phyloP scores from a whole-genome alignment of 345 rosid species.

The Arabis alpina region DNA sequence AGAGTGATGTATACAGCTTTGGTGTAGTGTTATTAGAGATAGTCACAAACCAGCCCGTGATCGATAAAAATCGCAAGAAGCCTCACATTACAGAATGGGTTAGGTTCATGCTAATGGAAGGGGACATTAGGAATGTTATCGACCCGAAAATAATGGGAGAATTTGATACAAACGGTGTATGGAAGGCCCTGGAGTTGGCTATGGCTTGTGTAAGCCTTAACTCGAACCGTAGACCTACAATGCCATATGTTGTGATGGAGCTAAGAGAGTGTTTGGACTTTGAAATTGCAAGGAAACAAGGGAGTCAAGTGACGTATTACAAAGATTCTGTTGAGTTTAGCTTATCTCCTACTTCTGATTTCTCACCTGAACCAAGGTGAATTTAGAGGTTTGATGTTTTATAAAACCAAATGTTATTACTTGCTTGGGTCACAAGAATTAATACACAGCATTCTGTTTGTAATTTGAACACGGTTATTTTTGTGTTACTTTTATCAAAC shows the following conservation, averaged over 20 bases:
- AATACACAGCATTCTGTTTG: too few relatives aligned
- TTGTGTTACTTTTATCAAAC: too few relatives aligned
- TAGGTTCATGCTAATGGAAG: constrained; percentile 35
- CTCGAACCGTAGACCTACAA: constrained; percentile 45
- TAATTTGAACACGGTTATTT: too few relatives aligned
- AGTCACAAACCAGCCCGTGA: constrained; percentile 45
- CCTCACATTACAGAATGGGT: constrained; percentile 49
- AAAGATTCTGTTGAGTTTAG: constrained; percentile 32
- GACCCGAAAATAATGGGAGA: constrained; percentile 48
- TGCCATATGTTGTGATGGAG: constrained; percentile 45
- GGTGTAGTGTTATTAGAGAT: constrained; percentile 54
- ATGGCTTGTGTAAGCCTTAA: constrained; percentile 48
- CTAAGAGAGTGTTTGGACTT: constrained; percentile 46
- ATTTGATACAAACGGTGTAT: constrained; percentile 46
- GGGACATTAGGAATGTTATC: constrained; percentile 47
- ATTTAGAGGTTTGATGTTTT: not conserved
- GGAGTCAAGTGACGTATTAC: constrained; percentile 11
- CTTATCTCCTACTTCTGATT: constrained; percentile 16
- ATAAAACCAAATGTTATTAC: not conserved
- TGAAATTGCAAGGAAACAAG: constrained; percentile 42
- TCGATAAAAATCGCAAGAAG: not conserved
- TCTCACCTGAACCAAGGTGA: constrained; percentile 36
- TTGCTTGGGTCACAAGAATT: constrained; percentile 30
- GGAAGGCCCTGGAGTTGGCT: constrained; percentile 58
- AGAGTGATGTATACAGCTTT: constrained; percentile 55